Base-by-base conservation (phyloP, 1,139 yeast species). In the Lodderomyces jiufengensis region DNA sequence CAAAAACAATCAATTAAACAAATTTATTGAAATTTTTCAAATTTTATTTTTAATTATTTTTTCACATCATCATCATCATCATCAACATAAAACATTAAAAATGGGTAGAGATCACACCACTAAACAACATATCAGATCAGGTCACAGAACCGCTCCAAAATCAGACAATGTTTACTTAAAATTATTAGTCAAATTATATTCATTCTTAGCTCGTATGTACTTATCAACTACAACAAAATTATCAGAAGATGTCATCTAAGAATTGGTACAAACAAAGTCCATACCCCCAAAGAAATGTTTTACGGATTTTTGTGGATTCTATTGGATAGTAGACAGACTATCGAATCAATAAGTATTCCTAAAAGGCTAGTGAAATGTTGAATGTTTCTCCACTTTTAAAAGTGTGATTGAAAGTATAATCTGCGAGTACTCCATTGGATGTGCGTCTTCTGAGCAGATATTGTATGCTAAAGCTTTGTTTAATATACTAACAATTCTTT, bases 131-230 rank as follows among this genome's bases (percentile, higher is more conserved):
- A 79, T 78, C 69, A 86, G 90, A 77, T 76, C 83, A 59, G 84
- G 95, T 73, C 95, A 87, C 86, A 90, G 99, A 79, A 76, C 84
- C 66, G 97, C 97, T 73, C 99, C 98, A 76, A 88, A 88, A 81
- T 90, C 97, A 56, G 96, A 92, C 78, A 94, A 92, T 70, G 96
- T 90, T 75, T 92, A 94, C 95, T 80, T 92, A 78, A 84, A 84
- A 76, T 76, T 92, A 69, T 84, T 92, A 76, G 98, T 92, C 71
- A 90, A 90, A 83, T 80, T 92, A 63, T 92, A 90, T 86, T 76
- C 97, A 66, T 94, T 87, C 95, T 81, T 92, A 76, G 97, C 97
- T 77, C 97, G 98, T 85, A 84, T 75, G 95, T 85, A 73, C 42
- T 5, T 10, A 9, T 10, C 9, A 4, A 20, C 29, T 25, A 18